phyloP scores from a whole-genome alignment of 805 yeast genomes.

The Saccharomyces eubayanus region DNA sequence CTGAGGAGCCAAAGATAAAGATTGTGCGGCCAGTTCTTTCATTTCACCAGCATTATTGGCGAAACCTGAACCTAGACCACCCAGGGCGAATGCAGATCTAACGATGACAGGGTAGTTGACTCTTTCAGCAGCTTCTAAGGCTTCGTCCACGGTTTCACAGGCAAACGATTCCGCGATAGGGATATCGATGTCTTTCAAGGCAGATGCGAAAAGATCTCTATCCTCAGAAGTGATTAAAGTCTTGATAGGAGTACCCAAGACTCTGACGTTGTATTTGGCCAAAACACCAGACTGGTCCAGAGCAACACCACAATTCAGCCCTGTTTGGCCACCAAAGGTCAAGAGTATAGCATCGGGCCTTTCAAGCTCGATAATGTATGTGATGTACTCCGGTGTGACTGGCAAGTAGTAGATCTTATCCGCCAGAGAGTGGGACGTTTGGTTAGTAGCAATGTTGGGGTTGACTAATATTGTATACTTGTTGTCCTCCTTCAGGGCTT shows the following conservation, averaged over 20 bases:
- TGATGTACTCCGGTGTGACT: constrained; percentile 93
- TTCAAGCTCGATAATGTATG: constrained; percentile 91
- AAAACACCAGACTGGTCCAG: constrained; percentile 92
- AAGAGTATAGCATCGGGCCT: constrained; percentile 91
- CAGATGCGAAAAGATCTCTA: constrained; percentile 91
- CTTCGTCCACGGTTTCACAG: constrained; percentile 87
- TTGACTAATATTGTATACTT: constrained; percentile 80
- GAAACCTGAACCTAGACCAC: constrained; percentile 97
- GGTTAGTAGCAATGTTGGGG: constrained; percentile 95
- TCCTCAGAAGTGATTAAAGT: constrained; percentile 96
- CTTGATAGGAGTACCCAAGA: constrained; percentile 93
- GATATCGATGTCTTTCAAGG: constrained; percentile 87
- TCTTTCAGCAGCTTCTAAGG: constrained; percentile 75
- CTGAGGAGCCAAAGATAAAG: constrained; percentile 86
- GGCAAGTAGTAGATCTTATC: constrained; percentile 94
- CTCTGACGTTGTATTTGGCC: constrained; percentile 84
- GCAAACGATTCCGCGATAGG: constrained; percentile 97
- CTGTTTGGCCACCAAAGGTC: constrained; percentile 99
- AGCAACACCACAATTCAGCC: constrained; percentile 89
- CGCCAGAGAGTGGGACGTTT: constrained; percentile 89
- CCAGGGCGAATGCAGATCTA: constrained; percentile 93
- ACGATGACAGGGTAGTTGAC: constrained; percentile 96
- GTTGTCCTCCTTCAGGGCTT: constrained; percentile 86
- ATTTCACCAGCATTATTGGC: constrained; percentile 79
- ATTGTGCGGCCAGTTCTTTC: constrained; percentile 79